Base-by-base conservation (phyloP, 345 rosid species). In the Rhizophora apiculata region DNA sequence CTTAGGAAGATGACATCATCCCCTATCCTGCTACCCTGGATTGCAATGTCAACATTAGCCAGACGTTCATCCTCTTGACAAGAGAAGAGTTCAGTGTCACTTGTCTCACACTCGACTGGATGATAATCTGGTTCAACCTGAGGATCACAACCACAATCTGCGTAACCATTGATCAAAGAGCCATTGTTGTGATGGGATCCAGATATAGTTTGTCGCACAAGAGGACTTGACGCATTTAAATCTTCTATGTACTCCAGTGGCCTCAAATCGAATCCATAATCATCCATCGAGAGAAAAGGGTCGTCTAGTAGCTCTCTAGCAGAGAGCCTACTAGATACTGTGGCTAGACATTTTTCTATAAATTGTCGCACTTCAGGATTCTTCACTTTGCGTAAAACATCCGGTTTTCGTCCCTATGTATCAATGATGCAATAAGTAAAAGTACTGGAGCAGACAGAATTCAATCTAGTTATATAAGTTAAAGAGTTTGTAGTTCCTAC, bases 261-360 rank as follows among this genome's bases (percentile, higher is more conserved):
- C 63, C 85, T 84, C 56, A 81, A 71, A 73, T 86, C 90, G 10
- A 78, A 77, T 48, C 83, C 90, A 70, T 74, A 81, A 71, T 88
- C 89, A 66, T 88, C 85, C 10, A 76, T 69, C 53, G 55, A 85
- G 49, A 95, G 93, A 79, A 95, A 95, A 61, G 86, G 96, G 68
- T 95, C 97, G 8, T 87, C 74, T 27, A 95, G 71, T 74, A 95
- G 86, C 80, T 89, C 92, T 73, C 85, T 74, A 5, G 99, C 97
- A 3, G 99, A 92, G 59, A 88, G 91, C 72, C 99, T 89, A 27
- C 52, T 79, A 4, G 96, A 83, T 24, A 81, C 96, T 4, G 89
- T 86, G 52, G 93, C 96, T 56, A 95, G 81, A 71, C 99, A 95
- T 80, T 95, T 95, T 81, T 90, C 96, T 46, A 95, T 85, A 66